Conservation (phyloP, 768 basidiomycete species). For the Brasilioporus rufonigricans region DNA sequence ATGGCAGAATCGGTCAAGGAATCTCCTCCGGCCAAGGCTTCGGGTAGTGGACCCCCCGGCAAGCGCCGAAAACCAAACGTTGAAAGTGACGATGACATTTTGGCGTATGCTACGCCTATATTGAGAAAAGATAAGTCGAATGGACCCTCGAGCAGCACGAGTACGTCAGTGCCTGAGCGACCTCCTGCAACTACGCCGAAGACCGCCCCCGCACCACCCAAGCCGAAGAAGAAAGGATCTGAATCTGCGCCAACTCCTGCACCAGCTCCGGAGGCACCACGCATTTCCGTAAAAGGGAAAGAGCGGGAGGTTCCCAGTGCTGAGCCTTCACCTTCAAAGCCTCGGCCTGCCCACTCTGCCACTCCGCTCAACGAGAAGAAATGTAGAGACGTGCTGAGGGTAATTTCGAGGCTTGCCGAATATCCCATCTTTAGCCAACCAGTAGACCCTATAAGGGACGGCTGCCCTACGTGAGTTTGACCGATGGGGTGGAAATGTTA, state of each 20-base stretch:
- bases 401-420: constrained; percentile 60
- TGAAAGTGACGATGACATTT: constrained; percentile 57
- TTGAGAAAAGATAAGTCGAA: constrained; percentile 49
- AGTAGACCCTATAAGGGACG: constrained; percentile 80
- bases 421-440: constrained; percentile 73
- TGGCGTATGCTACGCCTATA: constrained; percentile 56
- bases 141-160: constrained; percentile 36
- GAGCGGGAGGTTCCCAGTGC: constrained; percentile 53
- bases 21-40: constrained; percentile 37
- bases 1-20: constrained; percentile 40
- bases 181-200: constrained; percentile 27
- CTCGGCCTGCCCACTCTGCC: constrained; percentile 36
- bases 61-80: constrained; percentile 57
- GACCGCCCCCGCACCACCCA: constrained; percentile 27
- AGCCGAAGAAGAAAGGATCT: constrained; percentile 43
- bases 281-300: constrained; percentile 65
- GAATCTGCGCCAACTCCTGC: constrained; percentile 24
- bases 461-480: constrained; percentile 81
- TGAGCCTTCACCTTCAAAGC: constrained; percentile 37
- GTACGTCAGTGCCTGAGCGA: constrained; percentile 41
- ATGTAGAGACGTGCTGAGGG: constrained; percentile 68
- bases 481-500: background rate
- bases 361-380: constrained; percentile 80
- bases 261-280: constrained; percentile 29
- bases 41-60: constrained; percentile 36